Base-by-base conservation (phyloP, 2,329 filamentous ascomycete genomes). In the Aspergillus pseudoviridinutans region DNA sequence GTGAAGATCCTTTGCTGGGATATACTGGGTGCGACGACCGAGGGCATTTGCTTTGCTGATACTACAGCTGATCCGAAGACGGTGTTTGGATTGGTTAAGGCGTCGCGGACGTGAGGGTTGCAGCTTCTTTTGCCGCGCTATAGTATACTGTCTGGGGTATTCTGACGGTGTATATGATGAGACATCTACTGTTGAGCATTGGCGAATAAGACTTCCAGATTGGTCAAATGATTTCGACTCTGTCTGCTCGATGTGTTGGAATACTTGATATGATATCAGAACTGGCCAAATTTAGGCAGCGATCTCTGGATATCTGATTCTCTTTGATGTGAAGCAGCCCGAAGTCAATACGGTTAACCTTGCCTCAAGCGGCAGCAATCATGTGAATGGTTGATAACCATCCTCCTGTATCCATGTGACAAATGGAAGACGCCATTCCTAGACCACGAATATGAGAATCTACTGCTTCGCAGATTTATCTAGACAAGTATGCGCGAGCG, bases 1-100 rank as follows among this genome's bases (percentile, higher is more conserved):
- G 69, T 70, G 51, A 73, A 75, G 57, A 75, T 80, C 49, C 69
- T 74, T 35, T 76, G 77, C 49, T 79, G 78, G 78, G 75, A 77
- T 61, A 72, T 79, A 49, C 66, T 79, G 60, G 78, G 78, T 22
- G 71, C 76, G 35, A 67, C 67, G 42, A 73, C 76, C 55, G 78
- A 80, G 62, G 77, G 75, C 20, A 68, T 80, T 46, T 75, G 76
- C 61, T 72, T 80, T 60, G 78, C 77, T 47, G 78, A 81, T 69
- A 79, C 78, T 10, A 68, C 69, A 56, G 66, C 60, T 50, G 70
- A 75, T 29, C 74, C 78, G 8, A 69, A 68, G 61, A 72, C 73
- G 69, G 70, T 72, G n/a, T 76, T 77, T 68, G 66, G 64, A 17
- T 49, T 73, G 49, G 66, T 61, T 42, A 70, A 57, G 57, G 51